Percentiles rank a stretch among this genome's conserved stretches.
phyloP scores from a whole-genome alignment of 2,329 filamentous ascomycete genomes.

The Incumbomyces delicatus region DNA sequence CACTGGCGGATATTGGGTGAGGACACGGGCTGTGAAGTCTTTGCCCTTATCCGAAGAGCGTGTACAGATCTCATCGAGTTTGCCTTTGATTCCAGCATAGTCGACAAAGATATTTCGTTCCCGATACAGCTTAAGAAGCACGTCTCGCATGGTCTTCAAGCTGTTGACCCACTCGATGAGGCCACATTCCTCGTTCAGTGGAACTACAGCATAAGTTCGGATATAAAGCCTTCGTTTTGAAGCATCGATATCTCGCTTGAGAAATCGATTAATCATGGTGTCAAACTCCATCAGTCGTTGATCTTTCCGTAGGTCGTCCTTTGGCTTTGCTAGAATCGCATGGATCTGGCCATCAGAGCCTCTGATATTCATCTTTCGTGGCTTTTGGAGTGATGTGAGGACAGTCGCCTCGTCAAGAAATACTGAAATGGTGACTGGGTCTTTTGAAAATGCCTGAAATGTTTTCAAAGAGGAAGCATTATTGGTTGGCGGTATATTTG shows the following conservation, averaged over 20 bases:
- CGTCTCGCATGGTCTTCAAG: conserved; percentile 85
- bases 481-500: conserved; percentile 62
- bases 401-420: conserved; percentile 86
- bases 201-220: conserved; percentile 93
- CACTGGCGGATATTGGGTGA: conserved; percentile 63
- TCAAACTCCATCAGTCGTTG: conserved; percentile 99
- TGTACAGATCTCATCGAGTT: conserved; percentile 57
- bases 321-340: conserved; percentile 89
- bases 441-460: conserved; percentile 78
- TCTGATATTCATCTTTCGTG: conserved; percentile 75
- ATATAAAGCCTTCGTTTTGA: conserved; percentile 88
- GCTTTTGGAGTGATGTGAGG: conserved; percentile 82
- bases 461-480: conserved; percentile 57
- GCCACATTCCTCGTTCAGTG: conserved; percentile 92
- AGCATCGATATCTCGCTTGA: conserved; percentile 85
- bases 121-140: conserved; percentile 68
- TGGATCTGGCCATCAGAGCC: conserved; percentile 85
- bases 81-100: conserved; percentile 54
- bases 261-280: conserved; percentile 86
- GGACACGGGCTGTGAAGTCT: conserved; percentile 38
- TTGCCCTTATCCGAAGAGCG: conserved; percentile 35
- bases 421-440: conserved; percentile 68
- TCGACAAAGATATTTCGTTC: conserved; percentile 56
- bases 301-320: conserved; percentile 94
- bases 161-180: conserved; percentile 98